phyloP scores from a whole-genome alignment of 208 protist species.

The Acanthamoeba triangularis region DNA sequence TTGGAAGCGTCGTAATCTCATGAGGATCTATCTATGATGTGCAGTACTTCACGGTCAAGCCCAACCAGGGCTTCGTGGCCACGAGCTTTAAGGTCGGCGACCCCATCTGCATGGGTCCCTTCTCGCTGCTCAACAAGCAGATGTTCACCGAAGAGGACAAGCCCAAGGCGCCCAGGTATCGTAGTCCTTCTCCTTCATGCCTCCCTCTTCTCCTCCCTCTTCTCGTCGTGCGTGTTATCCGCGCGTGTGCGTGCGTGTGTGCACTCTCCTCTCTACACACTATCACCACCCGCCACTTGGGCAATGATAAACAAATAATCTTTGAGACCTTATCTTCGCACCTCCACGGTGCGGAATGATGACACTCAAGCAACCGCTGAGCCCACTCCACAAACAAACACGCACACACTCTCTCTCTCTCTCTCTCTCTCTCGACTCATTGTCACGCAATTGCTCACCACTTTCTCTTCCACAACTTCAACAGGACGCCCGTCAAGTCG shows the following conservation, averaged over 20 bases:
- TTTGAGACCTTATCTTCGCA: not conserved
- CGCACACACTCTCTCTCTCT: not conserved
- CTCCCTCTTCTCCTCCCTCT: not conserved
- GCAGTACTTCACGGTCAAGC: conserved; percentile 80
- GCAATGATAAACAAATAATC: not conserved
- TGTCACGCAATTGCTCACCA: not conserved
- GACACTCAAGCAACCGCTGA: not conserved
- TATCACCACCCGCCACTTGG: not conserved
- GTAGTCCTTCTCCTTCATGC: not conserved
- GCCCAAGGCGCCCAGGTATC: conserved; percentile 66
- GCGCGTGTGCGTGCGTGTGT: not conserved
- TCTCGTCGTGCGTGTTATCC: not conserved
- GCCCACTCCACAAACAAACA: not conserved
- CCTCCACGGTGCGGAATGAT: not conserved
- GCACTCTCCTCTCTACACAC: not conserved
- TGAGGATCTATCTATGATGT: not conserved
- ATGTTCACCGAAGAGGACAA: conserved; percentile 65
- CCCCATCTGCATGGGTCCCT: conserved; percentile 67
- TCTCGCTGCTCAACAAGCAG: conserved; percentile 69
- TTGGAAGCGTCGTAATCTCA: not conserved
- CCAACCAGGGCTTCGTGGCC: conserved; percentile 71
- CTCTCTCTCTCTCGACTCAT: not conserved
- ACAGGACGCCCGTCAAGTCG: conserved; percentile 43
- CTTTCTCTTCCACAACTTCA: not conserved
- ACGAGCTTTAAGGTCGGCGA: conserved; percentile 73